phyloP scores from a whole-genome alignment of 345 rosid species.

The Tarenaya hassleriana region DNA sequence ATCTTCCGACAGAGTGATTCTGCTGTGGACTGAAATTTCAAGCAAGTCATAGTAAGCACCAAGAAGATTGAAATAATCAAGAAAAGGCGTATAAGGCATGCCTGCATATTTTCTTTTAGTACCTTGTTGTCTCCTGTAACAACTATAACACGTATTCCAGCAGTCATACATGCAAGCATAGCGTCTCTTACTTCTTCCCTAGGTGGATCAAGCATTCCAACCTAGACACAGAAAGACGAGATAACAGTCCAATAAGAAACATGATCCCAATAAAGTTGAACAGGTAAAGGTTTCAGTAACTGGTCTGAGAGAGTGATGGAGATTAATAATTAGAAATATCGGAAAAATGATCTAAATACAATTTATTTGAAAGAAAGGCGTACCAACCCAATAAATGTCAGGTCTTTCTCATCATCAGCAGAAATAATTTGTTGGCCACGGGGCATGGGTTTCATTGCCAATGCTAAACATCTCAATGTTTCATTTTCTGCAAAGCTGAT shows the following conservation, averaged over 20 bases:
- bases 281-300: no score
- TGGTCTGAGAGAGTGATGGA: conserved; percentile 1
- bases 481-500: conserved; percentile 94
- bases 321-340: neutral
- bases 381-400: conserved; percentile 99
- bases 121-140: conserved; percentile 99
- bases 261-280: no score
- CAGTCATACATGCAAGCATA: conserved; percentile 93
- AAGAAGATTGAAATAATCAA: conserved; percentile 7
- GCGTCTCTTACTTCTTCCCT: conserved; percentile 95
- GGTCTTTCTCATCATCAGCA: conserved; percentile 79
- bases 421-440: conserved; percentile 62
- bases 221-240: conserved; percentile 39
- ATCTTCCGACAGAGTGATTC: conserved; percentile 93
- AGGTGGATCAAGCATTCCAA: conserved; percentile 99
- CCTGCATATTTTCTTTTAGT: conserved; percentile 18
- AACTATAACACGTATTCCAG: conserved; percentile 99
- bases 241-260: conserved; percentile 2
- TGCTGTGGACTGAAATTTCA: conserved; percentile 74
- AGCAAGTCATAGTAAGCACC: conserved; percentile 26
- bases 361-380: conserved; percentile 46
- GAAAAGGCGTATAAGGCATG: conserved; percentile 9
- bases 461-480: conserved; percentile 84
- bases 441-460: conserved; percentile 83
- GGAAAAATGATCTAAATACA: conserved; percentile 6